Evolutionary conservation across 352 stramenopile genomes (phyloP).

Genomic region (Globisporangium paddicum): DNA sequence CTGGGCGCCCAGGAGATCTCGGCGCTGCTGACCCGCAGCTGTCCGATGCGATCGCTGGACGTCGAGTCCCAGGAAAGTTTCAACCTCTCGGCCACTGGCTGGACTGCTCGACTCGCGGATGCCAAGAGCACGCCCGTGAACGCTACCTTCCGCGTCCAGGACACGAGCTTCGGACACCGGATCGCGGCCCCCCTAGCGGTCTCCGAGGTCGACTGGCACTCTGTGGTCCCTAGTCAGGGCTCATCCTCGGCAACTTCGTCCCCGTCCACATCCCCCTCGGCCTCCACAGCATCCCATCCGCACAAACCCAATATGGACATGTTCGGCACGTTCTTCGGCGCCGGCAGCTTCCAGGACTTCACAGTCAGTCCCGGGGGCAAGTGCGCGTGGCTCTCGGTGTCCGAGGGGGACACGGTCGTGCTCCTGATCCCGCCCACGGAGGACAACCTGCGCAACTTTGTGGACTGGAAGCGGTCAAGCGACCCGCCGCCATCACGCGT

Average conservation of each 20-base stretch:
- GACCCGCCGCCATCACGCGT: slow-evolving; percentile 27
- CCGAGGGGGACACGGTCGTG: slow-evolving; percentile 50
- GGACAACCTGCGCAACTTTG: slow-evolving; percentile 42
- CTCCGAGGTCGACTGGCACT: slow-evolving; percentile 50
- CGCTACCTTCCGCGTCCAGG: slow-evolving; percentile 45
- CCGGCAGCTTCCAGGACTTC: slow-evolving; percentile 70
- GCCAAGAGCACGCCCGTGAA: slow-evolving; percentile 28
- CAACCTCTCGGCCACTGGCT: slow-evolving; percentile 16
- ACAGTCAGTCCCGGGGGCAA: slow-evolving; percentile 41
- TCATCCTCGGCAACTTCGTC: slow-evolving; percentile 8
- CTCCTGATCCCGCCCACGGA: slow-evolving; percentile 61
- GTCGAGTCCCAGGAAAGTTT: slow-evolving; percentile 18
- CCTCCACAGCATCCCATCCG: slow-evolving; percentile 3
- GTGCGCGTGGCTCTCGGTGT: slow-evolving; percentile 60
- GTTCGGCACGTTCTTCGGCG: slow-evolving; percentile 50
- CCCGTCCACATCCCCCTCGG: neutral
- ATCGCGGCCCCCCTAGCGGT: slow-evolving; percentile 46
- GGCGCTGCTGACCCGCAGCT: slow-evolving; percentile 12
- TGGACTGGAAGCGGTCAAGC: slow-evolving; percentile 42
- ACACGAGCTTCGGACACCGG: slow-evolving; percentile 32
- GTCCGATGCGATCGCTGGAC: slow-evolving; percentile 15
- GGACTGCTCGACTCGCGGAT: slow-evolving; percentile 13
- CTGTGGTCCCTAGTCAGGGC: slow-evolving; percentile 15
- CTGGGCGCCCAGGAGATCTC: slow-evolving; percentile 13
- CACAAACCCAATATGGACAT: slow-evolving; percentile 36